phyloP scores from a whole-genome alignment of 169 alveolate genomes.

The Miamiensis avidus region DNA sequence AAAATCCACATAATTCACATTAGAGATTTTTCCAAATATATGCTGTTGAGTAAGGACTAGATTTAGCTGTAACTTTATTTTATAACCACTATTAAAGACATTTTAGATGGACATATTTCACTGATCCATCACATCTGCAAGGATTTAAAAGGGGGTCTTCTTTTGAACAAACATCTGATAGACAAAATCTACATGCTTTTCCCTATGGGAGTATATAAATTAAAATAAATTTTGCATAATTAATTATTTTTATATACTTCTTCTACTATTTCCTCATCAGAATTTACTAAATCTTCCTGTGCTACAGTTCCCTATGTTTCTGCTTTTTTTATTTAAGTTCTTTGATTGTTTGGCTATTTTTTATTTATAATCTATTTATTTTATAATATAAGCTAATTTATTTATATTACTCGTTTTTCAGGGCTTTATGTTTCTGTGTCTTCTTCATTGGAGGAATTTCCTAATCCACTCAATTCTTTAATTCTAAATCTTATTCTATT shows the following conservation, averaged over 20 bases:
- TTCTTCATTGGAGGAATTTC: not conserved
- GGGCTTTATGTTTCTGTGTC: not conserved
- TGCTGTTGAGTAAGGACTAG: slow-evolving; percentile 17
- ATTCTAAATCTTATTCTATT: slow-evolving; percentile 19
- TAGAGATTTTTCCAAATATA: slow-evolving; percentile 47
- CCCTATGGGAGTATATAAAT: too few relatives aligned
- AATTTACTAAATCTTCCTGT: not conserved
- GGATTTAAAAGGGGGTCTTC: slow-evolving; percentile 71
- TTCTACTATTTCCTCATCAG: not conserved
- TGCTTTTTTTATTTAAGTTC: slow-evolving; percentile 4
- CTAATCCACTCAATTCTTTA: slow-evolving; percentile 4
- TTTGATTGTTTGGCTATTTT: too few relatives aligned
- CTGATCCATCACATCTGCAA: slow-evolving; percentile 55
- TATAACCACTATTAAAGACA: slow-evolving; percentile 80
- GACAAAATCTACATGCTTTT: slow-evolving; percentile 25
- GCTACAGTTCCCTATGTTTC: not conserved
- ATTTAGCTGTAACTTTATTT: slow-evolving; percentile 27
- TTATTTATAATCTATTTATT: too few relatives aligned
- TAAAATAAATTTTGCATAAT: slow-evolving; percentile 18
- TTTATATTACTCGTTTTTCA: not conserved
- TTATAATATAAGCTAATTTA: too few relatives aligned
- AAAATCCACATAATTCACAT: slow-evolving; percentile 45
- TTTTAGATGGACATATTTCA: slow-evolving; percentile 51
- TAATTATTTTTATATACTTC: slow-evolving; percentile 3
- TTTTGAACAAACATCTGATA: slow-evolving; percentile 20